Conservation (phyloP, 2,329 filamentous ascomycete genomes). For the Ceratocystis colombiana region DNA sequence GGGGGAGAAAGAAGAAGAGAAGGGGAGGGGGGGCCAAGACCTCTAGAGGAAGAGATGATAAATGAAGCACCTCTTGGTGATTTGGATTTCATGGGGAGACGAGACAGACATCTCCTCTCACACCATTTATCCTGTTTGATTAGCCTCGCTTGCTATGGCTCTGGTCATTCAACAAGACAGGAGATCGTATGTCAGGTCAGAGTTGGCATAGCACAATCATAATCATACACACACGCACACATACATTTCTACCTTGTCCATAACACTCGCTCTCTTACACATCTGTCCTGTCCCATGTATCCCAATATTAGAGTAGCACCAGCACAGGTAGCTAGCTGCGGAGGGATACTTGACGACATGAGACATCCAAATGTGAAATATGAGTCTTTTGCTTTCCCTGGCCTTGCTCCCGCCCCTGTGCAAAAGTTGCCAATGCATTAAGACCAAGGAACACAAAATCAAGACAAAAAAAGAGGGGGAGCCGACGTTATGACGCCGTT, state of each 20-base stretch:
- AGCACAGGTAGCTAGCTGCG: no score
- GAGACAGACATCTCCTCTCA: neutral
- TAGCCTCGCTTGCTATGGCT: neutral
- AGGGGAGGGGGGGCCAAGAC: no score
- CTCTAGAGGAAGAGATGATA: no score
- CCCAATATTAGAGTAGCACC: no score
- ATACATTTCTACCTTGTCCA: neutral
- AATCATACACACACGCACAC: neutral
- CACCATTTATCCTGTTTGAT: neutral
- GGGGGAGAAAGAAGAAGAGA: neutral
- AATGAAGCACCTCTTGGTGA: no score
- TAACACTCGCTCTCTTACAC: no score
- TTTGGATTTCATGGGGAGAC: neutral
- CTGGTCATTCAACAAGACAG: neutral
- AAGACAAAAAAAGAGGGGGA: neutral
- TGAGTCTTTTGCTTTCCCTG: no score
- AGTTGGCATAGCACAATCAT: no score
- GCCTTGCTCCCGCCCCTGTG: no score
- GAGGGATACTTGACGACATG: slow-evolving; percentile 1
- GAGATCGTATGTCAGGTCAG: neutral
- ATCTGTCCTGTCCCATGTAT: no score
- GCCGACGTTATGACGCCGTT: neutral
- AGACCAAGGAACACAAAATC: neutral
- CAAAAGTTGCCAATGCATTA: no score
- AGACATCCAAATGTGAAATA: neutral